phyloP scores from a whole-genome alignment of 768 basidiomycete genomes.

The Mycena maculata region DNA sequence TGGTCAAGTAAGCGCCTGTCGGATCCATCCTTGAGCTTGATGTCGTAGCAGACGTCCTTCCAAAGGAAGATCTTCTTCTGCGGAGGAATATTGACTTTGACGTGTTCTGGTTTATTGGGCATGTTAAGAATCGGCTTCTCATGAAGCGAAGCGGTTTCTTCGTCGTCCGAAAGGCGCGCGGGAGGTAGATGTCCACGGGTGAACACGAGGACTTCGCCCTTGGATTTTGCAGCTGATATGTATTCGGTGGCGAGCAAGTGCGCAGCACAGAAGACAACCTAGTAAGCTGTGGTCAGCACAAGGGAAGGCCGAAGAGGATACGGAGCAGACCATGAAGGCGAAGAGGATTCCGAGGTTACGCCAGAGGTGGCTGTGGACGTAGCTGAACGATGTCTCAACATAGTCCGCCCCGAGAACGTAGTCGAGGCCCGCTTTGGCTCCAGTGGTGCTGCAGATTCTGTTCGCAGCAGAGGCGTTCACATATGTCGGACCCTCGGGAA shows the following conservation, averaged over 20 bases:
- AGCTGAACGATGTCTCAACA: constrained; percentile 45
- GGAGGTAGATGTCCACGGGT: constrained; percentile 40
- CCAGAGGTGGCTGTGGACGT: constrained; percentile 45
- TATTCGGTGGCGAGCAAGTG: constrained; percentile 52
- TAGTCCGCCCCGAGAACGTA: constrained; percentile 57
- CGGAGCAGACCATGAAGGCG: constrained; percentile 46
- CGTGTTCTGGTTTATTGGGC: constrained; percentile 28
- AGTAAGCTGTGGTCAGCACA: not conserved
- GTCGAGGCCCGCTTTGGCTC: constrained; percentile 52
- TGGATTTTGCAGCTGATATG: constrained; percentile 42
- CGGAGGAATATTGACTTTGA: constrained; percentile 31
- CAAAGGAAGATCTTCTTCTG: constrained; percentile 56
- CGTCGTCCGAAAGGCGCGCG: constrained; percentile 29
- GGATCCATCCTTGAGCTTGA: constrained; percentile 40
- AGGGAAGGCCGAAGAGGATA: not conserved
- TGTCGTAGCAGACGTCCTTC: constrained; percentile 56
- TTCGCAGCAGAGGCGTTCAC: constrained; percentile 46
- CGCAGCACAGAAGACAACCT: constrained; percentile 48
- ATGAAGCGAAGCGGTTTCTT: constrained; percentile 48
- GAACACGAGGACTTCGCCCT: constrained; percentile 45
- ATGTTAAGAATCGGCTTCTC: constrained; percentile 27
- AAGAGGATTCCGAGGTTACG: constrained; percentile 59
- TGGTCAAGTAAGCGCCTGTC: constrained; percentile 51
- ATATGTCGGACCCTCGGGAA: constrained; percentile 49
- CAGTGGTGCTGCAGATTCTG: constrained; percentile 57